Conservation (phyloP, 345 rosid species). For the Heritiera fomes region DNA sequence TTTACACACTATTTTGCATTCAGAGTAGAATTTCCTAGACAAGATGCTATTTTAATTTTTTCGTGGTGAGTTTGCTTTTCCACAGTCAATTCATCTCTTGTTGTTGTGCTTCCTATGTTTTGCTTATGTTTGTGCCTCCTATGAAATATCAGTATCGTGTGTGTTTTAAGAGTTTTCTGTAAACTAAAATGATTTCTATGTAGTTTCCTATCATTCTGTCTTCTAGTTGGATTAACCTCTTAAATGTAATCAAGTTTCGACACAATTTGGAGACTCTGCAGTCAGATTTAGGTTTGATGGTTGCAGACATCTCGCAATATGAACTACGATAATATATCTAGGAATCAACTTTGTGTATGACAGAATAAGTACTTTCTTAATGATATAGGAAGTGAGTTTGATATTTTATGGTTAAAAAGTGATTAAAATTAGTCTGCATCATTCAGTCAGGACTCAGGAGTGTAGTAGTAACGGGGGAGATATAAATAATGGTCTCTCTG, state of each 20-base stretch:
- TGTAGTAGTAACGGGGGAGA: not conserved
- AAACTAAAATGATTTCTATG: not conserved
- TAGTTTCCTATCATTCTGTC: constrained; percentile 4
- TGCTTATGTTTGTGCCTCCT: not conserved
- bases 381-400: not conserved
- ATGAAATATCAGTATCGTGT: not conserved
- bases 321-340: not conserved
- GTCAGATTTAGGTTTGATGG: not conserved
- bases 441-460: constrained; percentile 9
- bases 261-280: not conserved
- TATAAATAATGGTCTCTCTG: not conserved
- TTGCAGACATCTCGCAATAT: not conserved
- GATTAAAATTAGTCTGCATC: not conserved
- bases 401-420: constrained; percentile 4
- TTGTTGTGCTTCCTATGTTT: not conserved
- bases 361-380: not conserved
- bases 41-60: constrained; percentile 5
- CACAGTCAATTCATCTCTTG: not conserved
- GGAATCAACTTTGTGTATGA: not conserved
- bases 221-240: not conserved
- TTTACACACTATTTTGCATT: constrained; percentile 1
- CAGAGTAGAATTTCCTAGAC: not conserved
- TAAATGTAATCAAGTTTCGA: not conserved
- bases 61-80: not conserved
- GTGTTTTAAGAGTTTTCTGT: not conserved